These are phyloP conservation scores for Histomonas meleagridis DNA, from an alignment of 208 protist genomes.

Conservation along the genomic window DNA sequence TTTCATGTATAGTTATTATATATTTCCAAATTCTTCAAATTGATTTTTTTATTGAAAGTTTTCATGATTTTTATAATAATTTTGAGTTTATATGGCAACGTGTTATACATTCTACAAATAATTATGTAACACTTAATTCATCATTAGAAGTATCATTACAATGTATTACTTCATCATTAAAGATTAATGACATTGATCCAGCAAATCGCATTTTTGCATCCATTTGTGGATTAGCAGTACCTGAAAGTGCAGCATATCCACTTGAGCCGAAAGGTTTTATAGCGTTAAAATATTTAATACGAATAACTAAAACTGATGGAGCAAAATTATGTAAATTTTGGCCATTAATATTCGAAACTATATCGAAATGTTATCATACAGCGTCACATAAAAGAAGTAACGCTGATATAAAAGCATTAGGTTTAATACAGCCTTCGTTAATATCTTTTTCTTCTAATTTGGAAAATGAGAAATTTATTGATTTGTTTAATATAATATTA, in stretches of 20 bases:
- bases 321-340: neutral
- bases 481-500: neutral
- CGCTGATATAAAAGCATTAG: neutral
- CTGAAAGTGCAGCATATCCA: neutral
- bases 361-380: neutral
- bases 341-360: neutral
- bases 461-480: neutral
- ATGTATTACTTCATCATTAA: neutral
- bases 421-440: neutral
- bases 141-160: neutral
- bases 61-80: neutral
- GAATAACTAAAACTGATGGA: neutral
- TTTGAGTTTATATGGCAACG: constrained; percentile 2
- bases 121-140: neutral
- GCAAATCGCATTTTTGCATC: neutral
- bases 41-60: neutral
- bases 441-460: neutral
- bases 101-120: neutral
- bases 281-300: neutral
- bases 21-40: constrained; percentile 19
- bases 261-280: neutral
- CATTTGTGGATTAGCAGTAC: neutral
- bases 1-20: neutral
- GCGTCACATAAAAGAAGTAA: neutral
- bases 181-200: neutral